Base-by-base conservation (phyloP, 148 eudicot genomes). In the Linanthus parryae region DNA sequence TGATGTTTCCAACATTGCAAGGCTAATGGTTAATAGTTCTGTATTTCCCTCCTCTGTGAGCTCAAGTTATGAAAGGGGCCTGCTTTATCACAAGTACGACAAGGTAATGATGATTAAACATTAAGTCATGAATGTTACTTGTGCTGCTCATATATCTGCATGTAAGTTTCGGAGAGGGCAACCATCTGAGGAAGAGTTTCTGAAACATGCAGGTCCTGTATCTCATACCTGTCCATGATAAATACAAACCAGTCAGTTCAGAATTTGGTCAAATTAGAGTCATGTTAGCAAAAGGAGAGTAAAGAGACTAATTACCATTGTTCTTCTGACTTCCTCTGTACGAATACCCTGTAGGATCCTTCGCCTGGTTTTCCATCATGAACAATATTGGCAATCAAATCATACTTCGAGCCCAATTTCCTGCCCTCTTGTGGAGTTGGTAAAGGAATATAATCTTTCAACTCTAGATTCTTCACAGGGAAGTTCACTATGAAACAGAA, bases 101-200 rank as follows among this genome's bases (percentile, higher is more conserved):
- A n/a, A n/a, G n/a, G n/a, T n/a, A n/a, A n/a, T n/a, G n/a, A n/a
- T n/a, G n/a, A n/a, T n/a, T n/a, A n/a, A n/a, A n/a, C n/a, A n/a
- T n/a, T n/a, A n/a, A n/a, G n/a, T n/a, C n/a, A n/a, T n/a, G 58
- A 24, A 20, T 23, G 11, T 25, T 15, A 16, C 60, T 76, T 81
- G 52, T 92, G 99, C 62, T 79, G 99, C 78, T 88, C 99, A 40
- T 92, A 92, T 41, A 92, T 90, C 79, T 92, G 99, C 94, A 88
- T 92, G 59, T 92, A 92, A 0, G 99, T 72, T 65, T 92, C 99
- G 2, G 99, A 92, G 37, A 88, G 88, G 10, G 99, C 99, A 44
- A 92, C 99, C 99, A 92, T 92, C 62, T 92, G 96, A 1, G 99
- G 99, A 41, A 92, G 83, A 1, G 99, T 92, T 66, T 92, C 99